phyloP scores from a whole-genome alignment of 1,284 basidiomycete species.

The Schizophyllum amplum region DNA sequence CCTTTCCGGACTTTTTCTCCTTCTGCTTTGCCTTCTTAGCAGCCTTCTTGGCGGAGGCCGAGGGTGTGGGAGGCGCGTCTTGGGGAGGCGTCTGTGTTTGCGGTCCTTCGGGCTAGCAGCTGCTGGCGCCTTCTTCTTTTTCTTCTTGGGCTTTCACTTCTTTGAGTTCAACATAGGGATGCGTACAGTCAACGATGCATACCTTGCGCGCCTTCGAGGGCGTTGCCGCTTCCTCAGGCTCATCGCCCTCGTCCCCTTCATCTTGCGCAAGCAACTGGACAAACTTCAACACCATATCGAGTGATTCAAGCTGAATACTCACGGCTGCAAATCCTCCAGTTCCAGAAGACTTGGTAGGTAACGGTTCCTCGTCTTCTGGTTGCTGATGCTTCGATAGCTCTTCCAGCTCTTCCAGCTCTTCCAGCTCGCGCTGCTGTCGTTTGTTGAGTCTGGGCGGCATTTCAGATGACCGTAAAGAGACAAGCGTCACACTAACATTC shows the following conservation, averaged over 20 bases:
- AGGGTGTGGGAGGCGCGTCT: slow-evolving; percentile 10
- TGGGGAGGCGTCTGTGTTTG: slow-evolving; percentile 10
- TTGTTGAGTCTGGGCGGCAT: slow-evolving; percentile 78
- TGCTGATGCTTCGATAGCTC: slow-evolving; percentile 13
- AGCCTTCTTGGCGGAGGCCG: slow-evolving; percentile 29
- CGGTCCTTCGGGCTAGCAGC: slow-evolving; percentile 9
- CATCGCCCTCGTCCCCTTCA: slow-evolving; percentile 25
- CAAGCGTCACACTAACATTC: no score
- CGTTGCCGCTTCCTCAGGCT: slow-evolving; percentile 18
- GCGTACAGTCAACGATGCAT: background rate
- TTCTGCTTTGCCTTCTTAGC: slow-evolving; percentile 57
- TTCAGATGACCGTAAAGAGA: background rate
- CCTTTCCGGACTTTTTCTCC: slow-evolving; percentile 54
- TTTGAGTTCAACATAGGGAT: slow-evolving; percentile 9
- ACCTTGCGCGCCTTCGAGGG: slow-evolving; percentile 39
- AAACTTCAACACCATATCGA: slow-evolving; percentile 9
- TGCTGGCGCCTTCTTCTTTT: slow-evolving; percentile 33
- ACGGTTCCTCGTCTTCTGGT: slow-evolving; percentile 20
- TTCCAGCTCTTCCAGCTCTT: slow-evolving; percentile 67
- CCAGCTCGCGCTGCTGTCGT: slow-evolving; percentile 76
- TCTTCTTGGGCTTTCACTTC: slow-evolving; percentile 38
- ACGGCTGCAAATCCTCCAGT: slow-evolving; percentile 57
- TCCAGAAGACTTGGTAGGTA: slow-evolving; percentile 13
- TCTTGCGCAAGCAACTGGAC: slow-evolving; percentile 22
- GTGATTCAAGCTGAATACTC: slow-evolving; percentile 17